Conservation (phyloP, 2,329 filamentous ascomycete species). For the Mariannaea sp. region DNA sequence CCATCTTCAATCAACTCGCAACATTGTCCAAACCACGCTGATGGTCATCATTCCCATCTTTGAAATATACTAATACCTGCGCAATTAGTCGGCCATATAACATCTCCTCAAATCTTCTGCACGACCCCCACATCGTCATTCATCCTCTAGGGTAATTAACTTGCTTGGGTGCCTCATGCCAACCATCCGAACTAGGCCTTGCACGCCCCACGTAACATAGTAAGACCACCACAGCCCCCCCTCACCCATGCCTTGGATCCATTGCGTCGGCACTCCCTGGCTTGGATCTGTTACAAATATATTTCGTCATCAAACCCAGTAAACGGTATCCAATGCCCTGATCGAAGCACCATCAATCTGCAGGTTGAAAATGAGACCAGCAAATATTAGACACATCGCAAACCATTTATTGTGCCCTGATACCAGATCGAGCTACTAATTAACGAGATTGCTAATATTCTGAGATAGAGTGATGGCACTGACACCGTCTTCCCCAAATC, state of each 20-base stretch:
- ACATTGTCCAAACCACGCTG: conserved; percentile 1
- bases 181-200: conserved; percentile 1
- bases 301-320: conserved; percentile 1
- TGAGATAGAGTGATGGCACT: conserved; percentile 24
- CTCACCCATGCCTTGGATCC: conserved; percentile 8
- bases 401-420: conserved; percentile 18
- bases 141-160: neutral
- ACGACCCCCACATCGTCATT: neutral
- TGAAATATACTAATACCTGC: neutral
- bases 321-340: conserved; percentile 8
- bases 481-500: conserved; percentile 21
- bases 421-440: conserved; percentile 23
- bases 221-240: conserved; percentile 3
- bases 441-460: conserved; percentile 36
- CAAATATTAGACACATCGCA: conserved; percentile 9
- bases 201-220: too few relatives aligned
- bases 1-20: neutral
- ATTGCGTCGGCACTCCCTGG: conserved; percentile 15
- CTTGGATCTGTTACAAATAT: conserved; percentile 13
- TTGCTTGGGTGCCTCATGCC: conserved; percentile 1
- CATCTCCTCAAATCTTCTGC: neutral
- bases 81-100: conserved; percentile 16
- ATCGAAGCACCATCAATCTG: conserved; percentile 24
- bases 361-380: conserved; percentile 17
- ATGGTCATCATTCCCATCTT: neutral